Evolutionary conservation across 495 filamentous ascomycete genomes (phyloP).

Genomic region (Lophium mytilinum): DNA sequence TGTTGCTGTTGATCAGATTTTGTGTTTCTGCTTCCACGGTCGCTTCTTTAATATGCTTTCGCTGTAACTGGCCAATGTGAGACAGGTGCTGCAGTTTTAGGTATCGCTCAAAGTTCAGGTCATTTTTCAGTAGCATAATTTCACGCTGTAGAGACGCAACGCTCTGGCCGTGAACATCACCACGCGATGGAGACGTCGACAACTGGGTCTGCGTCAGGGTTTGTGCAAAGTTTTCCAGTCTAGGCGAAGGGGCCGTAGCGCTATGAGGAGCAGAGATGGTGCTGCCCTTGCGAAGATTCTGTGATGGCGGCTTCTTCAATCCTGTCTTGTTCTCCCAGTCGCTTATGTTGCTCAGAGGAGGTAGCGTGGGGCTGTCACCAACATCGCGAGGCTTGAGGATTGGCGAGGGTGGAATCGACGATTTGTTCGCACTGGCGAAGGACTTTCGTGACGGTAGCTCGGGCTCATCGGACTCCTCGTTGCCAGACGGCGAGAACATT

Average conservation of each 20-base stretch:
- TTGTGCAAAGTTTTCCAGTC: constrained; percentile 28
- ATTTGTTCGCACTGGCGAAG: constrained; percentile 21
- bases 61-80: constrained; percentile 63
- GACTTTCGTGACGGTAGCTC: constrained; percentile 4
- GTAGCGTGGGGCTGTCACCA: constrained; percentile 54
- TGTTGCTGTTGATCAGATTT: constrained; percentile 63
- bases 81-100: constrained; percentile 66
- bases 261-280: constrained; percentile 3
- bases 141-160: constrained; percentile 55
- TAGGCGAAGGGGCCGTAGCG: background rate
- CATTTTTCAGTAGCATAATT: constrained; percentile 58
- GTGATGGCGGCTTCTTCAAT: background rate
- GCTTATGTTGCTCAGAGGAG: constrained; percentile 24
- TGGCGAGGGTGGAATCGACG: constrained; percentile 20
- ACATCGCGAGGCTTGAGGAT: constrained; percentile 13
- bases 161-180: constrained; percentile 29
- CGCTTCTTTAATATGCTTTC: constrained; percentile 59
- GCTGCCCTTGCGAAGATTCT: background rate
- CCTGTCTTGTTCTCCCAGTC: background rate
- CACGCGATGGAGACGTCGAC: constrained; percentile 14
- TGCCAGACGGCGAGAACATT: constrained; percentile 31
- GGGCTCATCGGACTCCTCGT: constrained; percentile 12
- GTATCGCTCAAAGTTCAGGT: constrained; percentile 69
- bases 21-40: constrained; percentile 68
- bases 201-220: constrained; percentile 6